Percentiles rank a stretch among this genome's conserved stretches.
phyloP scores from a whole-genome alignment of 139 green algal genomes.

The Tetratostichococcus sp. region DNA sequence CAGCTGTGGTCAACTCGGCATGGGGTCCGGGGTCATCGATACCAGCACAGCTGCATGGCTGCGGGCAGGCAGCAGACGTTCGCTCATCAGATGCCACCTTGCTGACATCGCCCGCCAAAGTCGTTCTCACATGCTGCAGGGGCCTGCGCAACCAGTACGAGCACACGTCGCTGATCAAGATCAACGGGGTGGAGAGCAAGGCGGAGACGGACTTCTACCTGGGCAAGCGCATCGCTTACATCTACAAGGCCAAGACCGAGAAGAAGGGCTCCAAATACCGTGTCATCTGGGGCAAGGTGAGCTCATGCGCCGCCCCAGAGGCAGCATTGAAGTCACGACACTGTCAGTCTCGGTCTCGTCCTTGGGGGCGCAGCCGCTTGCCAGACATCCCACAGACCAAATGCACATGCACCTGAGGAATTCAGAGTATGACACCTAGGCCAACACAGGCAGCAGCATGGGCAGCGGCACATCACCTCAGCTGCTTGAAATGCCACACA shows the following conservation, averaged over 20 bases:
- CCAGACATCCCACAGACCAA: too few relatives aligned
- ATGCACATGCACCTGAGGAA: too few relatives aligned
- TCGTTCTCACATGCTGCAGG: slow-evolving; percentile 24
- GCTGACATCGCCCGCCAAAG: not conserved
- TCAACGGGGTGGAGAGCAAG: slow-evolving; percentile 85
- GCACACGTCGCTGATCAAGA: slow-evolving; percentile 88
- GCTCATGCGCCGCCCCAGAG: not conserved
- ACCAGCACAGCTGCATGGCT: too few relatives aligned
- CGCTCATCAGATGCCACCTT: not conserved
- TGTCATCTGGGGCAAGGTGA: slow-evolving; percentile 92
- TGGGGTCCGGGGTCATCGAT: too few relatives aligned
- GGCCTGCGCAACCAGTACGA: slow-evolving; percentile 80
- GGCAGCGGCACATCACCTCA: too few relatives aligned
- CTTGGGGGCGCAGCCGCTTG: too few relatives aligned
- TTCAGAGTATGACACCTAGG: too few relatives aligned
- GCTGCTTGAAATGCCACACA: too few relatives aligned
- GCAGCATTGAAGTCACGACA: too few relatives aligned
- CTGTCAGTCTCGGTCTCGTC: too few relatives aligned
- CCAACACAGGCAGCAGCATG: too few relatives aligned
- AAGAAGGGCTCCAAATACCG: slow-evolving; percentile 91
- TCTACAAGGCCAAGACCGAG: slow-evolving; percentile 98
- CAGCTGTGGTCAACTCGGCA: too few relatives aligned
- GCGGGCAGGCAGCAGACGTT: not conserved
- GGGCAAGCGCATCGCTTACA: slow-evolving; percentile 96
- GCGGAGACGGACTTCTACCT: slow-evolving; percentile 93